Evolutionary conservation across 352 stramenopile species (phyloP), one percentile per base, ranked within the genome.

Genomic region (Aphanomyces astaci): DNA sequence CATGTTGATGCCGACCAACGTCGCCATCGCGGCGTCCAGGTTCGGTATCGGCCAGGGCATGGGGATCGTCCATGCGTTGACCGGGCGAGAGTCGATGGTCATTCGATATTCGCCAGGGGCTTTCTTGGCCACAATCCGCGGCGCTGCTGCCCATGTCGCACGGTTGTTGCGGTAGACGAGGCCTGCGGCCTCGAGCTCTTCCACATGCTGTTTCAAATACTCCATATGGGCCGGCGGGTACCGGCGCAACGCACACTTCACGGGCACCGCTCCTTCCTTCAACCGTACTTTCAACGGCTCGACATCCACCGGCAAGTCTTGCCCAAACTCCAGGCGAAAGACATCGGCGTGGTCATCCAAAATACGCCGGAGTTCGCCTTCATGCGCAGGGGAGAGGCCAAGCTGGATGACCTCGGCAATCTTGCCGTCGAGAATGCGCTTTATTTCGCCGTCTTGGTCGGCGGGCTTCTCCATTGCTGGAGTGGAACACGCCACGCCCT

Each of bases 31-130:
- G 7, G 71, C 68, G 32, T 72, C 64, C 17, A 70, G 46, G n/a
- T 73, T 66, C 17, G 72, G 70, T 68, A 76, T 76, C 9, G 57
- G 60, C 30, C 71, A 76, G 0, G 72, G 64, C 60, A 76, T 72
- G 7, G 62, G 24, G 30, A 69, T 63, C 0, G 72, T 72, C 4
- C 32, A 55, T 7, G 45, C 63, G 33, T 76, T 76, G 4, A 72
- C 57, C 4, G 22, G 63, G 11, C 72, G 59, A 49, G 9, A 40
- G 32, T 74, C 59, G 25, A 71, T 53, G 3, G 69, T 71, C 62
- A 73, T 73, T 27, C 63, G 39, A 51, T 66, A 51, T 17, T 19
- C 66, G n/a, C 30, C 68, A 7, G 64, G 17, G n/a, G 62, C 36
- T 53, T 74, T 74, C 36, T 74, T 74, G 1, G 49, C 22, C 4